Evolutionary conservation across 108 stramenopile genomes (phyloP).

Genomic region (Aurantiochytrium sp.): DNA sequence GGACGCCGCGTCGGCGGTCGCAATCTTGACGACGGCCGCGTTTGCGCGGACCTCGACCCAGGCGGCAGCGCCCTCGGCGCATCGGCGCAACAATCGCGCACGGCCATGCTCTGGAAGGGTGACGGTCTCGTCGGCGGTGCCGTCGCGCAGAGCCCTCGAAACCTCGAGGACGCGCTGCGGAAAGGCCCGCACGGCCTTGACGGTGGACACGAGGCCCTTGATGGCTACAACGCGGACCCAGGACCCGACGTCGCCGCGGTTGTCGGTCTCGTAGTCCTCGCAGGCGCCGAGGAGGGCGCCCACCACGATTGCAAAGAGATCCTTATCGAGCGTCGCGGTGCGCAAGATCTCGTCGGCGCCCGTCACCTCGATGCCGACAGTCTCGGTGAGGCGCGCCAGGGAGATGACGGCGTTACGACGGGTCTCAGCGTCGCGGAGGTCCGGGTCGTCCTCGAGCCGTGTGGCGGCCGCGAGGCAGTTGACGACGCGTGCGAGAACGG

Average conservation of each 20-base stretch:
- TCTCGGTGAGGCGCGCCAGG: slow-evolving; percentile 62
- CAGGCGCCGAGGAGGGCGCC: slow-evolving; percentile 64
- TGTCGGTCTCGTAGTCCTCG: slow-evolving; percentile 89
- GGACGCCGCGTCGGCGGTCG: background rate
- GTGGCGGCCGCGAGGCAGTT: slow-evolving; percentile 55
- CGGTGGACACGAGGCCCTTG: slow-evolving; percentile 65
- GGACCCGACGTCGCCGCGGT: slow-evolving; percentile 95
- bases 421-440: slow-evolving; percentile 82
- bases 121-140: background rate
- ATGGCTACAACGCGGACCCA: slow-evolving; percentile 89
- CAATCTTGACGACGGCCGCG: background rate
- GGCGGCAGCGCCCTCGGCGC: background rate
- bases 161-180: background rate
- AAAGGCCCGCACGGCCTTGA: background rate
- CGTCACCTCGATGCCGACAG: slow-evolving; percentile 53
- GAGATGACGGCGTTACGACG: slow-evolving; percentile 78
- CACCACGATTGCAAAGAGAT: slow-evolving; percentile 43
- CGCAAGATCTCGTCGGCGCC: background rate
- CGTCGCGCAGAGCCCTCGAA: background rate
- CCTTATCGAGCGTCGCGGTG: background rate
- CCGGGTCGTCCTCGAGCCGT: slow-evolving; percentile 63
- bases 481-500: slow-evolving; percentile 57
- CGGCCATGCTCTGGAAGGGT: background rate
- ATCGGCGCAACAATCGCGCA: background rate
- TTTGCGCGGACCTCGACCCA: background rate